Percentiles rank a stretch among this genome's conserved stretches.
Conservation (phyloP, 23 red algal species). For the Gracilariopsis chorda region DNA sequence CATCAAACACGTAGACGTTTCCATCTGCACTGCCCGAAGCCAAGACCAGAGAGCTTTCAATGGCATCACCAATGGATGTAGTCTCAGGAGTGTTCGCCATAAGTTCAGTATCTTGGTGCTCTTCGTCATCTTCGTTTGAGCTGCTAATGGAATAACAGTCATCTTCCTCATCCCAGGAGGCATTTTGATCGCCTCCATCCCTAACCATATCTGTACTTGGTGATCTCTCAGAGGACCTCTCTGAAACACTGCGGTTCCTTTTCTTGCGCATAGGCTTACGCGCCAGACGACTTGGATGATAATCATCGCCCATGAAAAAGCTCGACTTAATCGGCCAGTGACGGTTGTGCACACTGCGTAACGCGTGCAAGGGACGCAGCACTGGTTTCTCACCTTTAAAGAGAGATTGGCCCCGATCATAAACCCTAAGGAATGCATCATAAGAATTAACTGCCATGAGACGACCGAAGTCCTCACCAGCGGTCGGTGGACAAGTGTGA, state of each 20-base stretch:
- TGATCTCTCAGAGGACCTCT: neutral
- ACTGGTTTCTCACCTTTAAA: neutral
- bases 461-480: conserved; percentile 58
- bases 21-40: conserved; percentile 78
- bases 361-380: conserved; percentile 10
- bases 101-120: neutral
- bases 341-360: neutral
- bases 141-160: neutral
- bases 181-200: neutral
- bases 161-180: neutral
- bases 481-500: conserved; percentile 28
- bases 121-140: neutral
- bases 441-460: conserved; percentile 86
- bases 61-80: neutral
- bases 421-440: conserved; percentile 76
- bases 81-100: neutral
- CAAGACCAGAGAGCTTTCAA: conserved; percentile 55
- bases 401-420: conserved; percentile 52
- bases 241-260: neutral
- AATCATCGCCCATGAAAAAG: conserved; percentile 71
- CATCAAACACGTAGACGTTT: conserved; percentile 82
- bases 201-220: neutral
- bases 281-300: too few species aligned
- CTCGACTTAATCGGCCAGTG: conserved; percentile 74
- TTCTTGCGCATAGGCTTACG: neutral